Base-by-base conservation (phyloP, 805 yeast species). In the Scheffersomyces coipomensis region DNA sequence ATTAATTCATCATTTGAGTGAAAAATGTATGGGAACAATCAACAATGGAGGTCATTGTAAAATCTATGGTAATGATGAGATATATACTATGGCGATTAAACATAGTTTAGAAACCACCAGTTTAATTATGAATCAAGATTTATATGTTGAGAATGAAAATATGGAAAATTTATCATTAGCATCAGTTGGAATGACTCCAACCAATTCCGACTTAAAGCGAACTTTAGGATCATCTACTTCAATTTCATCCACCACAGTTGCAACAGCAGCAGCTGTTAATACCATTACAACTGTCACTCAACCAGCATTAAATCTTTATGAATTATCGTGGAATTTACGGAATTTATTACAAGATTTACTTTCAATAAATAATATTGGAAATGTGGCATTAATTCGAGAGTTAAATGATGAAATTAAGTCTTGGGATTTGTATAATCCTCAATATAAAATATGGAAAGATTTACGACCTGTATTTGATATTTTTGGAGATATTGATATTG, bases 251-350 rank as follows among this genome's bases (percentile, higher is more conserved):
- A n/a, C n/a, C n/a, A n/a, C n/a, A n/a, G n/a, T n/a, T n/a, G n/a
- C n/a, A n/a, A n/a, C n/a, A n/a, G n/a, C n/a, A n/a, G n/a, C n/a
- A n/a, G n/a, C n/a, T n/a, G n/a, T n/a, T n/a, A n/a, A n/a, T 15
- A 15, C 12, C 30, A 13, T n/a, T 27, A 13, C 18, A 5, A 13
- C 10, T 27, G 9, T n/a, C 30, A 15, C n/a, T n/a, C n/a, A n/a
- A n/a, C n/a, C n/a, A n/a, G n/a, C 24, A n/a, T 15, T 16, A 16
- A 35, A 35, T 18, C 5, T 36, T 22, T 63, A 51, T 42, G 51
- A 54, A 29, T 34, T 69, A 17, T 72, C 75, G 3, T 68, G 73
- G 73, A 57, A 57, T 34, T 44, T 65, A 5, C 56, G 74, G 19
- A 64, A 65, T n/a, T 44, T 67, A 27, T 32, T 69, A 10, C 56